phyloP scores from a whole-genome alignment of 1,284 basidiomycete species.

The Leccinum angustisporum region DNA sequence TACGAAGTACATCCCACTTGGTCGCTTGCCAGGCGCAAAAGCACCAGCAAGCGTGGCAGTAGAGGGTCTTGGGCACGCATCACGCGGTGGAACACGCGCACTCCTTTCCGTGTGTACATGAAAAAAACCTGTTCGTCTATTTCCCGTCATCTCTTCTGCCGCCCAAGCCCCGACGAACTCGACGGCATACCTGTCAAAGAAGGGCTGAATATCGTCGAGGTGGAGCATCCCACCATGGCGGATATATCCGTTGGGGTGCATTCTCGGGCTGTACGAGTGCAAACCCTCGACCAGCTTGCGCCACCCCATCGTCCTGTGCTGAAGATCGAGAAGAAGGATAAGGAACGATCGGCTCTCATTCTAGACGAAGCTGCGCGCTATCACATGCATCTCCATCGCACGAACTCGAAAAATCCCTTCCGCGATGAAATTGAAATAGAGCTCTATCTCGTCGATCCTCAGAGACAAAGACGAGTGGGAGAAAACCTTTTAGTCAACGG shows the following conservation, averaged over 20 bases:
- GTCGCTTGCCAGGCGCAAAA: slow-evolving; percentile 49
- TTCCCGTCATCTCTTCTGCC: slow-evolving; percentile 39
- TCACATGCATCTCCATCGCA: slow-evolving; percentile 46
- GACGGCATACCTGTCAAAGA: slow-evolving; percentile 29
- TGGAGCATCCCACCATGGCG: slow-evolving; percentile 36
- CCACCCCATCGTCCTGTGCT: slow-evolving; percentile 34
- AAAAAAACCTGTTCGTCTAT: slow-evolving; percentile 40
- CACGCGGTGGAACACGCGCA: slow-evolving; percentile 52
- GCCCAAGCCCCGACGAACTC: slow-evolving; percentile 26
- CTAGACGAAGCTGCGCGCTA: slow-evolving; percentile 45
- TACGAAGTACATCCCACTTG: slow-evolving; percentile 56
- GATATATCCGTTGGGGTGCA: slow-evolving; percentile 42
- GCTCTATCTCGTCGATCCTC: slow-evolving; percentile 39
- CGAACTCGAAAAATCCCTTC: slow-evolving; percentile 40
- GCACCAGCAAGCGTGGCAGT: slow-evolving; percentile 33
- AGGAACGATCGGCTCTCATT: slow-evolving; percentile 36
- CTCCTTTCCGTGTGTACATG: slow-evolving; percentile 48
- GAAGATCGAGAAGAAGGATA: slow-evolving; percentile 37
- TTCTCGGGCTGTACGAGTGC: slow-evolving; percentile 37
- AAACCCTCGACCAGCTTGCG: slow-evolving; percentile 39
- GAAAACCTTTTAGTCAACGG: slow-evolving; percentile 41
- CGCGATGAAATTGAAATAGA: slow-evolving; percentile 38
- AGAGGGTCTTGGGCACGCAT: slow-evolving; percentile 55
- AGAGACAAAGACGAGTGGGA: slow-evolving; percentile 33
- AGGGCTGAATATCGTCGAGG: slow-evolving; percentile 39